Evolutionary conservation across 2,329 filamentous ascomycete genomes (phyloP).

Genomic region (Pseudopithomyces chartarum): DNA sequence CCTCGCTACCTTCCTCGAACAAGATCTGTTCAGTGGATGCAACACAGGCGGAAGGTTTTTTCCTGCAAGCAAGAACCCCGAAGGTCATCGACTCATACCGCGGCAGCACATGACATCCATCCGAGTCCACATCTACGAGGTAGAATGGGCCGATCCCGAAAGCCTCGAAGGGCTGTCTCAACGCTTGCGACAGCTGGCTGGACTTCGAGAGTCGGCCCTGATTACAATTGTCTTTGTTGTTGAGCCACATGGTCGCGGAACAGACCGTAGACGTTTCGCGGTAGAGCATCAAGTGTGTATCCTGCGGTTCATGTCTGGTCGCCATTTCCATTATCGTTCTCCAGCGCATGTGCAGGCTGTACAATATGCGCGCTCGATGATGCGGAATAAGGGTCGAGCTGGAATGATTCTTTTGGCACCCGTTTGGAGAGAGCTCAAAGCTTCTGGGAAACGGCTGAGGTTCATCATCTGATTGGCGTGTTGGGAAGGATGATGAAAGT

Average conservation of each 20-base stretch:
- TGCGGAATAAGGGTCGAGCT: too few species aligned
- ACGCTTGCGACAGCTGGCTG: background rate
- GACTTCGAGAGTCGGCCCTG: background rate
- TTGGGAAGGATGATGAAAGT: background rate
- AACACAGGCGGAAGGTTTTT: background rate
- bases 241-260: too few species aligned
- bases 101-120: background rate
- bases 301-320: too few species aligned
- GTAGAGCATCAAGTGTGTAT: too few species aligned
- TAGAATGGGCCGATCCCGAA: background rate
- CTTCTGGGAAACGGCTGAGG: too few species aligned
- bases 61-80: background rate
- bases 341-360: too few species aligned
- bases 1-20: background rate
- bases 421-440: too few species aligned
- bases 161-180: background rate
- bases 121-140: background rate
- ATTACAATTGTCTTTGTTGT: background rate
- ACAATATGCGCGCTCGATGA: too few species aligned
- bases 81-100: background rate
- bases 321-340: too few species aligned
- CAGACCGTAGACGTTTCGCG: too few species aligned
- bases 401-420: too few species aligned
- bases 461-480: background rate
- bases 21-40: background rate